Evolutionary conservation across 495 filamentous ascomycete species (phyloP).

Genomic region (Penicillium maclennaniae): DNA sequence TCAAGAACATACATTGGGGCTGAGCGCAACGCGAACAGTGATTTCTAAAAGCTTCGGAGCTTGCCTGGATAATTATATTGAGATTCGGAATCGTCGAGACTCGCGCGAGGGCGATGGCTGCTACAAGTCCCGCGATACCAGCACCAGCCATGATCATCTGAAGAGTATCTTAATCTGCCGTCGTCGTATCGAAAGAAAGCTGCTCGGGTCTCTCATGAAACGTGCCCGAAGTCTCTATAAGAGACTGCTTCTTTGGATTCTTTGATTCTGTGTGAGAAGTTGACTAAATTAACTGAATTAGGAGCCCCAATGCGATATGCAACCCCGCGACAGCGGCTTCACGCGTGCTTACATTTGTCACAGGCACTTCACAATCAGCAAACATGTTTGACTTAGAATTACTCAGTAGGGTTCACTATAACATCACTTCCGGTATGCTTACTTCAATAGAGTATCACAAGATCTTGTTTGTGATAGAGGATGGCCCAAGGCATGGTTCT

Average conservation of each 20-base stretch:
- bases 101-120: slow-evolving; percentile 40
- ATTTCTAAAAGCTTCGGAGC: slow-evolving; percentile 44
- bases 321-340: slow-evolving; percentile 16
- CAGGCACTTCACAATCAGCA: too few species aligned
- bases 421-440: too few species aligned
- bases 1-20: slow-evolving; percentile 38
- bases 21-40: slow-evolving; percentile 47
- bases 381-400: too few species aligned
- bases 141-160: slow-evolving; percentile 45
- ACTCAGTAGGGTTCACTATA: too few species aligned
- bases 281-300: slow-evolving; percentile 4
- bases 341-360: slow-evolving; percentile 12
- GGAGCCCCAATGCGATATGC: slow-evolving; percentile 16
- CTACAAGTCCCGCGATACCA: slow-evolving; percentile 46
- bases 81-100: slow-evolving; percentile 28
- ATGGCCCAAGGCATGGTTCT: too few species aligned
- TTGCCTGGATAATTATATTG: slow-evolving; percentile 45
- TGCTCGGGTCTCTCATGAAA: too few species aligned
- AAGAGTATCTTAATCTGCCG: slow-evolving; percentile 13
- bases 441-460: too few species aligned
- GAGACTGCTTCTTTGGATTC: too few species aligned
- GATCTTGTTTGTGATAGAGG: too few species aligned
- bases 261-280: neutral
- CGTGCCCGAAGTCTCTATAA: too few species aligned
- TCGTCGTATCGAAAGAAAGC: slow-evolving; percentile 6